A percentile compares a stretch with the other conserved stretches of the same genome.
These are phyloP conservation scores for Colletotrichum chrysophilum DNA, from an alignment of 2,329 filamentous ascomycete genomes.

Conservation along the genomic window DNA sequence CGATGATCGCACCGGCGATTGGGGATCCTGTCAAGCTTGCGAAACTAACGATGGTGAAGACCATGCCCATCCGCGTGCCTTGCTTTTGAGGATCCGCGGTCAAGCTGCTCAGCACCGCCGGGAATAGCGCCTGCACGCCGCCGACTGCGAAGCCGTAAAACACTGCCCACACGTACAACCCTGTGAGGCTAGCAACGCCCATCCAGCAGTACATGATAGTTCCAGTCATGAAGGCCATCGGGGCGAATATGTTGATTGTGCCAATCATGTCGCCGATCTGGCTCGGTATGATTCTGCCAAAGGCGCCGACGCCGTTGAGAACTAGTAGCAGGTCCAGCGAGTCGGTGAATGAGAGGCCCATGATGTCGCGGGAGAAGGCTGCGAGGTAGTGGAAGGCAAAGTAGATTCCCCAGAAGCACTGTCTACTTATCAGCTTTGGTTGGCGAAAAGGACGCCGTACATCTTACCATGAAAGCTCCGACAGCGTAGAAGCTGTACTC, in stretches of 20 bases:
- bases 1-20: constrained; percentile 34
- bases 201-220: constrained; percentile 35
- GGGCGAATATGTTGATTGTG: constrained; percentile 55
- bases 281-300: constrained; percentile 53
- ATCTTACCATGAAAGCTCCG: constrained; percentile 31
- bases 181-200: constrained; percentile 25
- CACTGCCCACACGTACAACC: constrained; percentile 31
- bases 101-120: constrained; percentile 42
- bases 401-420: constrained; percentile 58
- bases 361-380: constrained; percentile 48
- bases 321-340: constrained; percentile 51
- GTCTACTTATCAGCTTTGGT: constrained; percentile 6
- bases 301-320: constrained; percentile 58
- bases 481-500: constrained; percentile 48
- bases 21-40: constrained; percentile 47
- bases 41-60: constrained; percentile 44
- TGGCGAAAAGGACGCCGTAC: background rate
- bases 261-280: constrained; percentile 54
- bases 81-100: constrained; percentile 44
- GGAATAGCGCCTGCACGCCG: constrained; percentile 34
- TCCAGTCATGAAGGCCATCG: constrained; percentile 29
- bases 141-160: constrained; percentile 34
- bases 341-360: constrained; percentile 32
- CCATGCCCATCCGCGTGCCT: constrained; percentile 48
- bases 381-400: constrained; percentile 65